These are phyloP conservation scores for Capronia americana DNA, from an alignment of 2,329 filamentous ascomycete species.

Conservation along the genomic window DNA sequence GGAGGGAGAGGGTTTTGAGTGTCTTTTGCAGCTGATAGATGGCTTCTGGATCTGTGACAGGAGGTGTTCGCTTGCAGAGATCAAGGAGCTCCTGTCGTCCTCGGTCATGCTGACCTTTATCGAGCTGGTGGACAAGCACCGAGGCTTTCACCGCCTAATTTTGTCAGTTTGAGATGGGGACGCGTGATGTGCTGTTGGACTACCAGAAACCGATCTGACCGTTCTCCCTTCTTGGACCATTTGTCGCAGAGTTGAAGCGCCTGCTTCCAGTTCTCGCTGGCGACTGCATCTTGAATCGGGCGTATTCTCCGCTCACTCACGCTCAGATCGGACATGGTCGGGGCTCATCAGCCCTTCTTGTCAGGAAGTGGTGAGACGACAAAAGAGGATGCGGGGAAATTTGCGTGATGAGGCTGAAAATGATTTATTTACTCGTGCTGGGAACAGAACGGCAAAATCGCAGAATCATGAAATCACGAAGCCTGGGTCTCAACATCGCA, in stretches of 20 bases:
- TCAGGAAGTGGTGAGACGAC: slow-evolving; percentile 3
- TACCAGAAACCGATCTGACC: slow-evolving; percentile 45
- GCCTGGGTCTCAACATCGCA: too few relatives aligned
- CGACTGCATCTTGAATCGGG: slow-evolving; percentile 57
- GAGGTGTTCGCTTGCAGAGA: slow-evolving; percentile 51
- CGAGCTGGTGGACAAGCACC: slow-evolving; percentile 45
- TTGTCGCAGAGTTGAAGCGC: slow-evolving; percentile 58
- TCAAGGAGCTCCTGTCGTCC: slow-evolving; percentile 53
- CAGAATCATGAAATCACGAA: not conserved
- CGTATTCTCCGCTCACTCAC: slow-evolving; percentile 49
- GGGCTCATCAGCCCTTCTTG: slow-evolving; percentile 1
- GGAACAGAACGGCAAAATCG: not conserved
- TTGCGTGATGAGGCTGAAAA: slow-evolving; percentile 15
- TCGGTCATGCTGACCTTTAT: slow-evolving; percentile 51
- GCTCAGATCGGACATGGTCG: slow-evolving; percentile 37
- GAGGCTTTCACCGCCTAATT: slow-evolving; percentile 39
- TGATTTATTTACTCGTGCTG: not conserved
- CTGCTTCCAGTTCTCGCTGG: slow-evolving; percentile 56
- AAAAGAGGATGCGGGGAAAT: slow-evolving; percentile 28
- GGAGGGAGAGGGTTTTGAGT: slow-evolving; percentile 46
- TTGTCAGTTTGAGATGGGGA: slow-evolving; percentile 13
- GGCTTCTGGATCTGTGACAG: slow-evolving; percentile 53
- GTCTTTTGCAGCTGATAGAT: slow-evolving; percentile 52
- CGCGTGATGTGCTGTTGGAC: not conserved
- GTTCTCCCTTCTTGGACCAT: slow-evolving; percentile 62